Base-by-base conservation (phyloP, 2,329 filamentous ascomycete species). In the Cytospora leucostoma region DNA sequence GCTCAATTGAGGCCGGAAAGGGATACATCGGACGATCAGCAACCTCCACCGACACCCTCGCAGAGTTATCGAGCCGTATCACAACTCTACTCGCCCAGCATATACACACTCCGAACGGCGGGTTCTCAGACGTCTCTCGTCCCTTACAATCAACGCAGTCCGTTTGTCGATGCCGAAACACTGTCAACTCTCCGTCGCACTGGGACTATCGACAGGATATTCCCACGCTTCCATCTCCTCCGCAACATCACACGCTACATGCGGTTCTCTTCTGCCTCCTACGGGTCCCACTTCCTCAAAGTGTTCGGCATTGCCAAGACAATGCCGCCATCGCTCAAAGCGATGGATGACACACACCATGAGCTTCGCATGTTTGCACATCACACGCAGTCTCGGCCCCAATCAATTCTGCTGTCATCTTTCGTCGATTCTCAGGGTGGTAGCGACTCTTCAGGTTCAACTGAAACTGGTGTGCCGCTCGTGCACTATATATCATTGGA, bases 401-500 rank as follows among this genome's bases (percentile, higher is more conserved):
- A 81, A 49, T 87, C 82, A 57, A 83, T 90, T 53, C 76, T 92
- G 1, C 75, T 92, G 3, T 88, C 88, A 0, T 91, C 89, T 0
- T 91, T 89, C 70, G 84, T 89, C 49, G 88, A 92, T 69, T 82
- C 86, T 2, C 83, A 88, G 61, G 88, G 88, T 35, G 88, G 88
- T 3, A 84, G 86, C 2, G 88, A 90, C 69, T 81, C 84, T 0
- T 82, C 83, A 4, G 88, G 88, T 1, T 82, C 86, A 27, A 89
- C 85, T 1, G 84, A 84, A 40, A 87, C 85, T 0, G 88, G 88
- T 0, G 83, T 90, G 62, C 89, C 89, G 1, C 79, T 92, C 19
- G 88, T 91, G 2, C 89, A 92, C 73, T 92, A 90, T 68, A 84
- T 92, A 40, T 87, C 87, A 1, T 76, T 92, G 0, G 89, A 92